A percentile compares a stretch with the other conserved stretches of the same genome.
Evolutionary conservation across 176 grass and related monocot genomes (phyloP).

Genomic region (Bolboschoenus planiculmis): DNA sequence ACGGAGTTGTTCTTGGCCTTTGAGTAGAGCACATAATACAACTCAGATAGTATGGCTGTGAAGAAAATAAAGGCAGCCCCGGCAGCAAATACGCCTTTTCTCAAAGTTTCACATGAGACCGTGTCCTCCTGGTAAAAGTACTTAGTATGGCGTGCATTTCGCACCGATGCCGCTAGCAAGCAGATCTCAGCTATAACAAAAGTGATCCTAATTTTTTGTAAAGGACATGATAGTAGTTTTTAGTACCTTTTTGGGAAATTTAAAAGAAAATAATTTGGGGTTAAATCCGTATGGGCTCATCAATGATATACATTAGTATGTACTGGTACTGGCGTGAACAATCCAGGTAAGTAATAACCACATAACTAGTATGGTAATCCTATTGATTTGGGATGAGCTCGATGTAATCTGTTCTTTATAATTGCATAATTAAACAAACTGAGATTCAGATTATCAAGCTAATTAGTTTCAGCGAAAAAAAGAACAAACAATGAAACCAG

Average conservation of each 20-base stretch:
- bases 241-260: neutral
- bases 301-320: neutral
- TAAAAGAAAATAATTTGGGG: neutral
- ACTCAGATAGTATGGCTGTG: constrained; percentile 49
- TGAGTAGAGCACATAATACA: constrained; percentile 62
- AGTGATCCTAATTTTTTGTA: constrained; percentile 44
- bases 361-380: neutral
- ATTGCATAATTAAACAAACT: neutral
- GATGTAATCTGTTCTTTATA: neutral
- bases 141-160: constrained; percentile 83
- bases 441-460: neutral
- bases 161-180: constrained; percentile 65
- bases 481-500: neutral
- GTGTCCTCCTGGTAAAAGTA: constrained; percentile 24
- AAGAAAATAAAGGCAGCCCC: constrained; percentile 83
- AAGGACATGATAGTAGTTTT: neutral
- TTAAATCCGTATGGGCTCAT: neutral
- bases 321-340: neutral
- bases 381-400: neutral
- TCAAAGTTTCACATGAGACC: constrained; percentile 37
- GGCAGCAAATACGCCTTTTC: constrained; percentile 84
- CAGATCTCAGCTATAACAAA: constrained; percentile 88
- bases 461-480: neutral
- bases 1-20: constrained; percentile 30
- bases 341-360: neutral